phyloP scores from a whole-genome alignment of 2,329 filamentous ascomycete species.

The Elsinoe arachidis region DNA sequence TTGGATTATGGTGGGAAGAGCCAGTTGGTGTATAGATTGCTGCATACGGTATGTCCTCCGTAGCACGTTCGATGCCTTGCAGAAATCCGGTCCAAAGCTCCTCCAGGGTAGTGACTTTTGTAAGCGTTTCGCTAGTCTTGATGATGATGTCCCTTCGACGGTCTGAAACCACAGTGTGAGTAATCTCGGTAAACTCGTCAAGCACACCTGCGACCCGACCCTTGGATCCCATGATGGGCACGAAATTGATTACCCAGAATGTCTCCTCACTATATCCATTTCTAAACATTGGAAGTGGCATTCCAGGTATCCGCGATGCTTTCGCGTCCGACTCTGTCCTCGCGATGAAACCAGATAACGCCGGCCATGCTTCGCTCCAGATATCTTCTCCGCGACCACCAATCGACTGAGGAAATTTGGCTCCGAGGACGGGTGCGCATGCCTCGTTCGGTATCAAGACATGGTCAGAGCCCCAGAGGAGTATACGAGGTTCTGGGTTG shows the following conservation, averaged over 20 bases:
- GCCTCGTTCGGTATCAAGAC: constrained; percentile 31
- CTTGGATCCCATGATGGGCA: constrained; percentile 21
- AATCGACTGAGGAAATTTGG: constrained; percentile 21
- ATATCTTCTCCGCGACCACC: constrained; percentile 17
- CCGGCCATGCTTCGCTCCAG: constrained; percentile 15
- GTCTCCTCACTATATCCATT: constrained; percentile 25
- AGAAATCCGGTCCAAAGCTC: constrained; percentile 15
- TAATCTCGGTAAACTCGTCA: constrained; percentile 16
- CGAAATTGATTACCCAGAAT: constrained; percentile 23
- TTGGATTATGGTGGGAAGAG: constrained; percentile 15
- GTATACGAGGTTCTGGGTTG: constrained; percentile 24
- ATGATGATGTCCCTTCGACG: constrained; percentile 13
- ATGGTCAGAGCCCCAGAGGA: constrained; percentile 26
- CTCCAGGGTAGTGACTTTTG: constrained; percentile 4
- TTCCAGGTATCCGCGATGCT: constrained; percentile 16
- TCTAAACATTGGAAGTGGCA: constrained; percentile 21
- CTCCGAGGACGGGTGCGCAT: constrained; percentile 25
- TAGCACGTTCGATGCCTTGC: constrained; percentile 6
- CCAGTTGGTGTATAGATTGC: constrained; percentile 16
- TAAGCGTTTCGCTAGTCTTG: constrained; percentile 11
- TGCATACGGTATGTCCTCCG: constrained; percentile 15
- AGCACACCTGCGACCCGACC: constrained; percentile 14
- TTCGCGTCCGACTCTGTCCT: constrained; percentile 21
- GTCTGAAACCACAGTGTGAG: constrained; percentile 11
- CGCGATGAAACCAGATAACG: constrained; percentile 8